These are phyloP conservation scores for Aureobasidium pullulans DNA, from an alignment of 2,329 filamentous ascomycete genomes.

Conservation along the genomic window DNA sequence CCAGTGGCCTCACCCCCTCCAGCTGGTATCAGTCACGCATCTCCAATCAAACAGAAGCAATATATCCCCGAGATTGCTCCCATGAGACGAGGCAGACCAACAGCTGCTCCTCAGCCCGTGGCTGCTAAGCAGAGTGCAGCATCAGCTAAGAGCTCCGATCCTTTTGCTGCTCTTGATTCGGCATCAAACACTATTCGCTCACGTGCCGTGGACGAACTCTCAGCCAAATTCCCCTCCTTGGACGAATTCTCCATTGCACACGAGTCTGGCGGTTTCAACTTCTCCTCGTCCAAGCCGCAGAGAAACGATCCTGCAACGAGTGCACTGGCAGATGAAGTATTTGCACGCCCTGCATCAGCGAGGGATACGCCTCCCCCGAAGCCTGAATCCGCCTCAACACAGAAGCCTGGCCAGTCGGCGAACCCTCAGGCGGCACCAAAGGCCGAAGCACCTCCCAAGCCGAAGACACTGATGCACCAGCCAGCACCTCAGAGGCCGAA, in stretches of 20 bases:
- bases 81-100: slow-evolving; percentile 81
- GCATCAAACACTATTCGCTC: slow-evolving; percentile 43
- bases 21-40: slow-evolving; percentile 15
- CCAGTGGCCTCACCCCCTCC: slow-evolving; percentile 43
- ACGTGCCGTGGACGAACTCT: slow-evolving; percentile 66
- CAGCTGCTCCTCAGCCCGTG: slow-evolving; percentile 40
- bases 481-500: slow-evolving; percentile 40
- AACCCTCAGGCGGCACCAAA: background rate
- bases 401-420: background rate
- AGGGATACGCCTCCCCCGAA: background rate
- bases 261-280: slow-evolving; percentile 82
- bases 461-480: slow-evolving; percentile 32
- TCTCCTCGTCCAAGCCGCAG: slow-evolving; percentile 31
- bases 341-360: slow-evolving; percentile 38
- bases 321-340: slow-evolving; percentile 77
- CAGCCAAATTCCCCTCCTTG: slow-evolving; percentile 77
- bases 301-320: slow-evolving; percentile 63
- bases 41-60: slow-evolving; percentile 62
- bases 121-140: slow-evolving; percentile 49
- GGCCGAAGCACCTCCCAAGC: background rate
- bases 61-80: slow-evolving; percentile 82
- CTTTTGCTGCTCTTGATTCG: slow-evolving; percentile 82
- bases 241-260: slow-evolving; percentile 90
- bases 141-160: slow-evolving; percentile 64
- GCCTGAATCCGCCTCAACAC: background rate